Base-by-base conservation (phyloP, 768 basidiomycete species). In the Termitomyces sp. region DNA sequence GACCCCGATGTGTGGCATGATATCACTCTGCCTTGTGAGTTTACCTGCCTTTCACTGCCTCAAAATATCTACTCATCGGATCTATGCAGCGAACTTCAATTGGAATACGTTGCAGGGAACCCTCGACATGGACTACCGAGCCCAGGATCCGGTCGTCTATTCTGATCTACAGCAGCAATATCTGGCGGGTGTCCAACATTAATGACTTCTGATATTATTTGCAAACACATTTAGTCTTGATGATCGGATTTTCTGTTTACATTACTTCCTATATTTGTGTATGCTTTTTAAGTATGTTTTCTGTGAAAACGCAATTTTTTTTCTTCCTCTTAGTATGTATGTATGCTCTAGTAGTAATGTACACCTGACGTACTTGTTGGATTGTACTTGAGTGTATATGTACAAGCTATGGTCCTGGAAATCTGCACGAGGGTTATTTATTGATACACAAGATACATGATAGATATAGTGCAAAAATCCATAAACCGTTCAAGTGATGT, bases 1-100 rank as follows among this genome's bases (percentile, higher is more conserved):
- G 81, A 87, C 68, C 80, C 83, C 15, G 70, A 74, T 48, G 72
- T 74, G 3, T 88, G 85, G 86, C 81, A 79, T 40, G 84, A 84
- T 68, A 79, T 82, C 33, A 73, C 79, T 1, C 64, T 86, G 42
- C 81, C 86, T 67, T 81, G 86, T 87, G 63, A 65, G 82, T 70
- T 51, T 36, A 55, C 38, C 55, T 48, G 39, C 24, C 5, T 18
- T 28, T 36, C 46, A 12, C 39, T 58, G 3, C 32, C n/a, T 6
- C 39, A 62, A 38, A 49, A 9, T 39, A 15, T 15, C 8, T 58
- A 60, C 22, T 48, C 46, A 32, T 33, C 22, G 24, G 40, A 38
- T 24, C 22, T 63, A n/a, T 36, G 0, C 38, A 66, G 69, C 65
- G 69, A 77, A 76, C 28, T 78, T 73, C 46, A 73, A 72, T 58